These are phyloP conservation scores for Triticum turgidum DNA, from an alignment of 176 grass and related monocot genomes.

Conservation along the genomic window DNA sequence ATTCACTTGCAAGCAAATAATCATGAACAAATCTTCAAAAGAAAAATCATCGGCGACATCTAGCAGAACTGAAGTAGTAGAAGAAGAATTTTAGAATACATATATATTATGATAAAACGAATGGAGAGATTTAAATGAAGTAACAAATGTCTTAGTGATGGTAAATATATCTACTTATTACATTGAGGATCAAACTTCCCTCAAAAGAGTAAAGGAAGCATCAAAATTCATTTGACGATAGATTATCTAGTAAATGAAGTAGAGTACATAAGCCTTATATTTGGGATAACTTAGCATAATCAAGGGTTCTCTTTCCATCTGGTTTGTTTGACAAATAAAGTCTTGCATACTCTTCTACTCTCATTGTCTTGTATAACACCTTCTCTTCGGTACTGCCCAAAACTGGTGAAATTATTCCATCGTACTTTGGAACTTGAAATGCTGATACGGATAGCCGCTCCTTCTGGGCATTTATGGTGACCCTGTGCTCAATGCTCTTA, in stretches of 20 bases:
- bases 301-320: slow-evolving; percentile 22
- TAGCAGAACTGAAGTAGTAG: too few species aligned
- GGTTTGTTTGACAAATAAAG: slow-evolving; percentile 25
- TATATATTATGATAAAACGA: too few species aligned
- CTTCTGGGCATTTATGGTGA: slow-evolving; percentile 26
- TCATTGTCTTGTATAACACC: slow-evolving; percentile 1
- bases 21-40: too few species aligned
- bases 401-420: slow-evolving; percentile 16
- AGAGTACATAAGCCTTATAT: not conserved
- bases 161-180: not conserved
- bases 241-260: not conserved
- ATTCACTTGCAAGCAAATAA: too few species aligned
- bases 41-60: too few species aligned
- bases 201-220: not conserved
- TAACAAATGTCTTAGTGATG: not conserved
- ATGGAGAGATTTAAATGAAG: too few species aligned
- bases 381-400: not conserved
- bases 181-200: not conserved
- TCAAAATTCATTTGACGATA: not conserved
- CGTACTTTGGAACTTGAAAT: slow-evolving; percentile 26
- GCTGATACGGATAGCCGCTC: slow-evolving; percentile 48
- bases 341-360: slow-evolving; percentile 9
- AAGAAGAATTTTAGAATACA: too few species aligned
- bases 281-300: slow-evolving; percentile 18
- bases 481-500: slow-evolving; percentile 55